phyloP scores from a whole-genome alignment of 148 eudicot species.

The Vaccinium myrtillus region DNA sequence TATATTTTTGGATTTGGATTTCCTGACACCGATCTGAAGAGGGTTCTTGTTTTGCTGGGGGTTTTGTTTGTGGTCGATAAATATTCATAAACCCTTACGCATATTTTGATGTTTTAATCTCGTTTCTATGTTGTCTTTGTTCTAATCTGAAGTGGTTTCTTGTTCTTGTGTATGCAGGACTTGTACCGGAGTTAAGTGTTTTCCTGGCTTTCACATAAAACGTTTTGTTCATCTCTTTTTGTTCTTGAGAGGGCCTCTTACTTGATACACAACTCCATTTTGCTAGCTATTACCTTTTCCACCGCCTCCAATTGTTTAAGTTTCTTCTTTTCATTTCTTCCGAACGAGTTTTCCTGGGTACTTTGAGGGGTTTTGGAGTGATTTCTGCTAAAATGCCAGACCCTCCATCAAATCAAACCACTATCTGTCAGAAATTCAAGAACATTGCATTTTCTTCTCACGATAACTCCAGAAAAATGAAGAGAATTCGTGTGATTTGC shows the following conservation, averaged over 20 bases:
- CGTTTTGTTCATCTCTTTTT: slow-evolving; percentile 37
- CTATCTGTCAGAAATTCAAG: not conserved
- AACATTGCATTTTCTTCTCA: slow-evolving; percentile 25
- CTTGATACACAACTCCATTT: slow-evolving; percentile 17
- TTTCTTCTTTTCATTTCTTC: not conserved
- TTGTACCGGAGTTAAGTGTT: slow-evolving; percentile 75
- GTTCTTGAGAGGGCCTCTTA: slow-evolving; percentile 61
- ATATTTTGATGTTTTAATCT: not conserved
- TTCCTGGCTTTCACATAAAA: slow-evolving; percentile 81
- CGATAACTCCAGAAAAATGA: slow-evolving; percentile 22
- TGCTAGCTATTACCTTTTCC: not conserved
- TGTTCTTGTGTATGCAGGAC: slow-evolving; percentile 37
- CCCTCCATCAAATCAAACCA: not conserved
- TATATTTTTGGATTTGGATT: slow-evolving; percentile 2
- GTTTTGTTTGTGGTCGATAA: not conserved
- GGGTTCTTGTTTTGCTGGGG: not conserved
- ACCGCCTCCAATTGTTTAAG: not conserved
- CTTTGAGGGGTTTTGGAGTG: slow-evolving; percentile 14
- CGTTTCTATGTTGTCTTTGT: not conserved
- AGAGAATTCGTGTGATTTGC: slow-evolving; percentile 56
- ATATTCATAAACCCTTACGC: not conserved
- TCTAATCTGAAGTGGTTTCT: not conserved
- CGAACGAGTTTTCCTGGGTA: slow-evolving; percentile 10
- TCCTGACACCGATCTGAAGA: not conserved
- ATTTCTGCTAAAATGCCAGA: slow-evolving; percentile 27